Evolutionary conservation across 768 basidiomycete genomes (phyloP).

Genomic region (Rossbeevera mucosa): DNA sequence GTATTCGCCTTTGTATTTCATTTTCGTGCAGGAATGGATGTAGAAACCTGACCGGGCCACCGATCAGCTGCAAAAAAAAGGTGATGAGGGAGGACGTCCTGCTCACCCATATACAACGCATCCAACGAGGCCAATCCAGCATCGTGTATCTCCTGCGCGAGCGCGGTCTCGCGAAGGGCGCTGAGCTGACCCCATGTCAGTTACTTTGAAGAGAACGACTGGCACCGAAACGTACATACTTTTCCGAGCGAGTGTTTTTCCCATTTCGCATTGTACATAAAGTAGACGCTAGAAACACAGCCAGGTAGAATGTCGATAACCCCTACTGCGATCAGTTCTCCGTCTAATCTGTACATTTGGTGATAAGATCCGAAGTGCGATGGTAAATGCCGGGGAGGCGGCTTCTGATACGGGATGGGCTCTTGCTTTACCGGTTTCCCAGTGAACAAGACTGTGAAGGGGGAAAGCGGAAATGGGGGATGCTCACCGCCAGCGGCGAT

Average conservation of each 20-base stretch:
- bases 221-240: constrained; percentile 33
- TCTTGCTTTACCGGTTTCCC: constrained; percentile 41
- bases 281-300: constrained; percentile 84
- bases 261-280: constrained; percentile 77
- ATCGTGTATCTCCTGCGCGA: constrained; percentile 69
- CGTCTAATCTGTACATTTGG: constrained; percentile 81
- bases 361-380: constrained; percentile 88
- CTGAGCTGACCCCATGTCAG: constrained; percentile 52
- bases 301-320: constrained; percentile 87
- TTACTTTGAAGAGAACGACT: not conserved
- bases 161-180: constrained; percentile 73
- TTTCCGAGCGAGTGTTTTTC: constrained; percentile 75
- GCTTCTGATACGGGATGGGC: constrained; percentile 52
- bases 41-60: constrained; percentile 65
- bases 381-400: constrained; percentile 58
- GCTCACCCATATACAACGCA: constrained; percentile 83
- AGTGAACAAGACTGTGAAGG: not conserved
- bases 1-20: constrained; percentile 96
- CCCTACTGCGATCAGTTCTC: constrained; percentile 74
- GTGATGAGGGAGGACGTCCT: no score
- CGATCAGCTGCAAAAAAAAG: not conserved
- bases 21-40: constrained; percentile 88
- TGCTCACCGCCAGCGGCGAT: constrained; percentile 64
- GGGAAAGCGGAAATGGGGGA: not conserved
- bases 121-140: constrained; percentile 62